These are phyloP conservation scores for Fraxinus sp. DNA, from an alignment of 305 asterid species.

Conservation along the genomic window DNA sequence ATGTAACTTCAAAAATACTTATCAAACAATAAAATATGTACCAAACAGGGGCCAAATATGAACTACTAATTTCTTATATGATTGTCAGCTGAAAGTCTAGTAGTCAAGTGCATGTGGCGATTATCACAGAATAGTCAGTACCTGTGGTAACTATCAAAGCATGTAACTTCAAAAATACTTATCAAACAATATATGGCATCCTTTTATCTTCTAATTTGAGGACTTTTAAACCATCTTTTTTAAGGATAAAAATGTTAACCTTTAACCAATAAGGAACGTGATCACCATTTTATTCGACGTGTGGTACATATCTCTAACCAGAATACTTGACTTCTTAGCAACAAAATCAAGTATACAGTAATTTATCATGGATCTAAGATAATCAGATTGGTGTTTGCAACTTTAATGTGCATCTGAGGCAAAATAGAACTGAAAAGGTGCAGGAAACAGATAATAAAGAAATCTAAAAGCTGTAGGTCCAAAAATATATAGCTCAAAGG, in stretches of 20 bases:
- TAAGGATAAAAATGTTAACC: neutral
- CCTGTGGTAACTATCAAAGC: neutral
- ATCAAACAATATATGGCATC: neutral
- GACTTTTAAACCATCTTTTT: neutral
- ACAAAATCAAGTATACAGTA: neutral
- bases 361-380: neutral
- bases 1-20: neutral
- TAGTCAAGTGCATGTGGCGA: neutral
- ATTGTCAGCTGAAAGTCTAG: too few species aligned
- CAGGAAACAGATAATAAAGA: neutral
- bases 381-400: neutral
- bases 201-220: neutral
- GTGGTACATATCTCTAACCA: neutral
- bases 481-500: neutral
- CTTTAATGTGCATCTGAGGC: neutral
- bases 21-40: too few species aligned
- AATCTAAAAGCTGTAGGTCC: constrained; percentile 10
- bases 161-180: neutral
- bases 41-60: too few species aligned
- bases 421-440: neutral
- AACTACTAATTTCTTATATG: too few species aligned
- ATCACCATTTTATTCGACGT: neutral
- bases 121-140: neutral
- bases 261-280: neutral
- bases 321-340: neutral